phyloP scores from a whole-genome alignment of 345 rosid genomes.

The Carallia brachiata region DNA sequence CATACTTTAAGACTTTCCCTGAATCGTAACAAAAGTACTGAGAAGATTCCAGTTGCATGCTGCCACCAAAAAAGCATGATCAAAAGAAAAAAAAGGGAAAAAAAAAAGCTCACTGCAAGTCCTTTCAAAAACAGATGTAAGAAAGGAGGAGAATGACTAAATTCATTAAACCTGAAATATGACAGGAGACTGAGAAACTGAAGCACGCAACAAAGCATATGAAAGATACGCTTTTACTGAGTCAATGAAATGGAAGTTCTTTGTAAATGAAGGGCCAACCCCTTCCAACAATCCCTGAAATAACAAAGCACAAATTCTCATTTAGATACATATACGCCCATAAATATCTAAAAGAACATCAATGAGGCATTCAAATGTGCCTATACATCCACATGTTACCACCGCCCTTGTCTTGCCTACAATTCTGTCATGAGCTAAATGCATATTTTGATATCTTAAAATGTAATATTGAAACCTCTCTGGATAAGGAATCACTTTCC shows the following conservation, averaged over 20 bases:
- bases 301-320: not conserved
- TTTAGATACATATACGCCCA: not conserved
- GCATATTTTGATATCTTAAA: no score
- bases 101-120: no score
- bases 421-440: no score
- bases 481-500: no score
- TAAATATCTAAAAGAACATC: not conserved
- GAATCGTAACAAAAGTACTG: conserved; percentile 81
- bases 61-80: conserved; percentile 44
- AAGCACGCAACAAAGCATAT: conserved; percentile 90
- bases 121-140: not conserved
- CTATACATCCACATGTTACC: no score
- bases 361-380: no score
- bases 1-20: conserved; percentile 97
- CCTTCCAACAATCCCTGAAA: conserved; percentile 92
- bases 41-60: conserved; percentile 97
- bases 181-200: conserved; percentile 83
- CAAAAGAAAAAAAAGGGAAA: conserved; percentile 9
- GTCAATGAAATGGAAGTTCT: conserved; percentile 94
- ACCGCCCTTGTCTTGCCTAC: no score
- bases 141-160: conserved; percentile 12
- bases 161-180: conserved; percentile 75
- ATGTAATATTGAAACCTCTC: no score
- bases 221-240: conserved; percentile 97
- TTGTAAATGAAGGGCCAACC: conserved; percentile 89